phyloP scores from a whole-genome alignment of 192 early-diverging fungal genomes.

The Oehlia diaphana region DNA sequence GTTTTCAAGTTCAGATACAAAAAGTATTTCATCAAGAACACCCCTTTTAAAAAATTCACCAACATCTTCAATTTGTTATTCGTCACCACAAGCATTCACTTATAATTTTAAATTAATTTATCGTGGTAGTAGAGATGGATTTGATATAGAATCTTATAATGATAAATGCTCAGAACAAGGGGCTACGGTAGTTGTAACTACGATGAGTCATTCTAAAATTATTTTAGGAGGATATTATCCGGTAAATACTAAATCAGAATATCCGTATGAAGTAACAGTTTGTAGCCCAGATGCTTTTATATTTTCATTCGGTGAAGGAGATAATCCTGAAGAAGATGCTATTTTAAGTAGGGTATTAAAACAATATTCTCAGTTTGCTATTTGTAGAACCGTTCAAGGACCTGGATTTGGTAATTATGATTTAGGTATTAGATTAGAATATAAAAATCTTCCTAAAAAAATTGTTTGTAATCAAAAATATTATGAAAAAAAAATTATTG shows the following conservation, averaged over 20 bases:
- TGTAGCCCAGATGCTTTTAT: conserved; percentile 1
- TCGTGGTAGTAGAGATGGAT: conserved; percentile 27
- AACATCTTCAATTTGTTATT: background rate
- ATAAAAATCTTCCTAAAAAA: background rate
- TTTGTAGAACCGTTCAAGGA: background rate
- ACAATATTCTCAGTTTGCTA: background rate
- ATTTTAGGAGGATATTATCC: conserved; percentile 28
- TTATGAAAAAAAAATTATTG: conserved; percentile 18
- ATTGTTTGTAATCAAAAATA: background rate
- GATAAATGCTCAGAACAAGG: background rate
- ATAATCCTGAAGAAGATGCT: conserved; percentile 3
- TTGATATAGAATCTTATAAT: background rate
- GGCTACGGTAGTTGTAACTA: conserved; percentile 1
- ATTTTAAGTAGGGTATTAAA: conserved; percentile 2
- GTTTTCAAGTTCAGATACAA: background rate
- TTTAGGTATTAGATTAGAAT: background rate
- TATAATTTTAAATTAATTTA: conserved; percentile 25
- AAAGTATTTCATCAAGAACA: background rate
- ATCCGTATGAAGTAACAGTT: background rate
- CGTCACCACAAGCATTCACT: background rate
- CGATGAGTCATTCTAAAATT: background rate
- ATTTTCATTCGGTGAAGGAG: conserved; percentile 23
- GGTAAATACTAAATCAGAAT: background rate
- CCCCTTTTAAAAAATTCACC: background rate
- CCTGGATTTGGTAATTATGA: conserved; percentile 13